Base-by-base conservation (phyloP, 495 filamentous ascomycete genomes). In the Sporormia fimetaria region DNA sequence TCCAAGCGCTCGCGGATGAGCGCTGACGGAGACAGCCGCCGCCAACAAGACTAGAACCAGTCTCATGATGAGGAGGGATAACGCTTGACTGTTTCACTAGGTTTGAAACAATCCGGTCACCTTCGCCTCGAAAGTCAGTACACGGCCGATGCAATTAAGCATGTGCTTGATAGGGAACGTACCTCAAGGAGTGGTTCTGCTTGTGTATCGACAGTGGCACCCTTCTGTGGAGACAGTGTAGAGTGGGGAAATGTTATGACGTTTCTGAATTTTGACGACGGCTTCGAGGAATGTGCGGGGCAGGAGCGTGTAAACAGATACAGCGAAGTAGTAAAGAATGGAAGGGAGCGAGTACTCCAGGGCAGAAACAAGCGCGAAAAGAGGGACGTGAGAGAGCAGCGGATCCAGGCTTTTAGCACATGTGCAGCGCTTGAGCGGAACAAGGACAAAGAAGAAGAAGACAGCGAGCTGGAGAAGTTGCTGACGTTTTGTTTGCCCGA, bases 291-390 rank as follows among this genome's bases (percentile, higher is more conserved):
- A 27, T 27, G 7, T 37, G 10, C n/a, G n/a, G n/a, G n/a, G n/a
- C n/a, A n/a, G n/a, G 21, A 23, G 34, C 1, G 10, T 18, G 34
- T 23, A 11, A 21, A 29, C 31, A 9, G 26, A 31, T 40, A 29
- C n/a, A 34, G 17, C 10, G 17, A n/a, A 17, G 18, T 44, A 23
- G 21, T 18, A 37, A 44, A 15, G 41, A 44, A 28, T 44, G 41
- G 37, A 44, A 37, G 22, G 41, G 41, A 44, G 39, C 17, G 24
- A 29, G 20, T 9, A 17, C 37, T 40, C 37, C 37, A n/a, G 37
- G 30, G 23, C 30, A 20, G 37, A 27, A 24, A 29, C 17, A 17
- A 30, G 21, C n/a, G 15, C 26, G 23, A 20, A 29, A 29, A 40
- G 21, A n/a, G 12, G 30, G 23, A 16, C 7, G 23, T 9, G 9